Conservation (phyloP, 2,329 filamentous ascomycete genomes). For the Cladosporium cucumerinum region DNA sequence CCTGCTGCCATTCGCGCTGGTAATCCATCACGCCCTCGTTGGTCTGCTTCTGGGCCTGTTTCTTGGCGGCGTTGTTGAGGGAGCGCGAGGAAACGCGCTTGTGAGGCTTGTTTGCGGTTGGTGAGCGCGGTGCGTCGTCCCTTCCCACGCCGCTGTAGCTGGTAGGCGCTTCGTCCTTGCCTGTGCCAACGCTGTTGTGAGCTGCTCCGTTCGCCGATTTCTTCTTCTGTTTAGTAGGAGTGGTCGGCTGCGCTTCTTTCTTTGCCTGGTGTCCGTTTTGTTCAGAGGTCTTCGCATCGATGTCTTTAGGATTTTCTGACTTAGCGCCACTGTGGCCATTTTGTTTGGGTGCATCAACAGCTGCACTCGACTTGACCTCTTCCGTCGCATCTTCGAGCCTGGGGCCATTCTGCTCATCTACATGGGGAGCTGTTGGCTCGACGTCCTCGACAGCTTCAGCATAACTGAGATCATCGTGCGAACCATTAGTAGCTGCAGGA, state of each 20-base stretch:
- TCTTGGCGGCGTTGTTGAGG: conserved; percentile 23
- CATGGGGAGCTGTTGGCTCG: conserved; percentile 11
- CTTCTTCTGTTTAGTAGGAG: neutral
- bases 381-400: conserved; percentile 27
- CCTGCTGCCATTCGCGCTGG: conserved; percentile 6
- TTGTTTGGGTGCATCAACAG: conserved; percentile 19
- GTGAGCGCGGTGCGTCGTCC: conserved; percentile 30
- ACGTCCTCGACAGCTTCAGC: conserved; percentile 10
- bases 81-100: conserved; percentile 28
- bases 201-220: conserved; percentile 10
- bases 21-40: conserved; percentile 5
- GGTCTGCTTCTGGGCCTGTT: conserved; percentile 16
- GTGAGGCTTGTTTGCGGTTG: conserved; percentile 25
- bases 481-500: neutral
- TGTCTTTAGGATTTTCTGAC: neutral
- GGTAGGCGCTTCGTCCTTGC: conserved; percentile 5
- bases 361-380: conserved; percentile 19
- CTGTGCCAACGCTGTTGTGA: conserved; percentile 20
- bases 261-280: conserved; percentile 3
- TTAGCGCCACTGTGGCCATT: conserved; percentile 15
- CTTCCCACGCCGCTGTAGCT: conserved; percentile 30
- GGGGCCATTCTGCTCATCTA: conserved; percentile 20
- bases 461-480: conserved; percentile 8
- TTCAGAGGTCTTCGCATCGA: neutral
- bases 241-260: neutral